Conservation (phyloP, 352 stramenopile genomes). For the Globisporangium sylvaticum region DNA sequence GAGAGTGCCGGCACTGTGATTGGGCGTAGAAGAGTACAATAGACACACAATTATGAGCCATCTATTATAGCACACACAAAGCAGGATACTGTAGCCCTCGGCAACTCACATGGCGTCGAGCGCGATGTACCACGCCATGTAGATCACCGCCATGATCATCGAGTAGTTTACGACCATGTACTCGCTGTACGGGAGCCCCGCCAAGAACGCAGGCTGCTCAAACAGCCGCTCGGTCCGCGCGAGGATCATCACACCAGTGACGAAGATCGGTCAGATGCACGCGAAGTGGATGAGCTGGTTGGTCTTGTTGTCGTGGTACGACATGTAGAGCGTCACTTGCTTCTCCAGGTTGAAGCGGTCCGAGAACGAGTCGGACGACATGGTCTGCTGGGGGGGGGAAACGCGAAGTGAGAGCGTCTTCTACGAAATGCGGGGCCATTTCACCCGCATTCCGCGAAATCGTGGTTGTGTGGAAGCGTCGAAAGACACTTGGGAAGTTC, state of each 20-base stretch:
- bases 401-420: too few relatives aligned
- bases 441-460: too few relatives aligned
- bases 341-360: constrained; percentile 55
- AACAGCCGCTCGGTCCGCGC: constrained; percentile 23
- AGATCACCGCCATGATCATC: constrained; percentile 26
- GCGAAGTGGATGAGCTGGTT: constrained; percentile 65
- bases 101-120: constrained; percentile 31
- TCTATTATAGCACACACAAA: too few relatives aligned
- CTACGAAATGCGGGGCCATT: too few relatives aligned
- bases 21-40: too few relatives aligned
- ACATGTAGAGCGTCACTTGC: constrained; percentile 62
- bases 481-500: too few relatives aligned
- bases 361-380: constrained; percentile 10
- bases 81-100: too few relatives aligned
- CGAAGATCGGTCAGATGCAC: constrained; percentile 63
- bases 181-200: constrained; percentile 20
- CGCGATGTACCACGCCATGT: constrained; percentile 52
- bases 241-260: constrained; percentile 42
- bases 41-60: too few relatives aligned
- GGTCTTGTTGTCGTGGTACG: constrained; percentile 52
- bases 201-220: constrained; percentile 22
- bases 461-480: too few relatives aligned
- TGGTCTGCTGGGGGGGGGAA: too few relatives aligned
- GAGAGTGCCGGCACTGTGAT: constrained; percentile 24
- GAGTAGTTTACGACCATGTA: constrained; percentile 45